A percentile compares a stretch with the other conserved stretches of the same genome.
Evolutionary conservation across 2,329 filamentous ascomycete genomes (phyloP).

Genomic region (Fusarium sp.): DNA sequence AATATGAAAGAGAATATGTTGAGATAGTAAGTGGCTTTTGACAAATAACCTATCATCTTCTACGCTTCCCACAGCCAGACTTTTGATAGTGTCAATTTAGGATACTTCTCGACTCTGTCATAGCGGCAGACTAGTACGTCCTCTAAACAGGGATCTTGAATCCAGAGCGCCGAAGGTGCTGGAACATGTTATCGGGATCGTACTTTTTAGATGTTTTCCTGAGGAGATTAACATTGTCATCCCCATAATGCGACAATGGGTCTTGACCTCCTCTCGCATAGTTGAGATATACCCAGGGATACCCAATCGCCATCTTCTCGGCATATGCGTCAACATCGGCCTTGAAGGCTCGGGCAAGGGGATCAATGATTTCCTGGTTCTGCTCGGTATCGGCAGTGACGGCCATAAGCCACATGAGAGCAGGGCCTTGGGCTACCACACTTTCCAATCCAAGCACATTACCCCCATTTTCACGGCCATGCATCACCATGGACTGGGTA

Average conservation of each 20-base stretch:
- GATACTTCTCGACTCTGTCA: background rate
- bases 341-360: background rate
- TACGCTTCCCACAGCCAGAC: accelerated
- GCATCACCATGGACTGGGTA: background rate
- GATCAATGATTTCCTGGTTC: background rate
- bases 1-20: too few relatives aligned
- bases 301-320: accelerated
- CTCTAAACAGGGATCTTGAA: background rate
- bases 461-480: accelerated
- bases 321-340: background rate
- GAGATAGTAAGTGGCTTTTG: background rate
- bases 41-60: accelerated
- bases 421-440: accelerated
- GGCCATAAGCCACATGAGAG: background rate
- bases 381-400: background rate
- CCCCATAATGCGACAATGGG: background rate
- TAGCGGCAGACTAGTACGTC: background rate
- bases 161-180: accelerated
- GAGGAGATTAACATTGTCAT: background rate
- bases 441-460: background rate
- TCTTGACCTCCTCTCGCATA: background rate
- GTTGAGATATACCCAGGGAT: background rate
- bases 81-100: accelerated
- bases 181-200: background rate
- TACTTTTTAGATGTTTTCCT: accelerated